Percentiles rank a stretch among this genome's conserved stretches.
Evolutionary conservation across 208 protist species (phyloP).

Genomic region (Novymonas esmeraldas): DNA sequence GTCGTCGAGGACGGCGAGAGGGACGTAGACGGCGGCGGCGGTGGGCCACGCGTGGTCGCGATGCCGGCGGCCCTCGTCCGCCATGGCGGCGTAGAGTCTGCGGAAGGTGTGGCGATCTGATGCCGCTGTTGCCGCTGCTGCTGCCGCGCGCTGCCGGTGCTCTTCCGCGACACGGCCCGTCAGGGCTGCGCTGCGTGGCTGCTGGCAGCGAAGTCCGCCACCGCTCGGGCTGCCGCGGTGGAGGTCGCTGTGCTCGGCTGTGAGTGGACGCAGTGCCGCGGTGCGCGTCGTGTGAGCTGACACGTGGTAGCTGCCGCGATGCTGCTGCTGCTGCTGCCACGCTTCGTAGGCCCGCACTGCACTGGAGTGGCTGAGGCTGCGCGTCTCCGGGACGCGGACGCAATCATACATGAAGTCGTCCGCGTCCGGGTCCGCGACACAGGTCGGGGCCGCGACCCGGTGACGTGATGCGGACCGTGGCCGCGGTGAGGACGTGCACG

Average conservation of each 20-base stretch:
- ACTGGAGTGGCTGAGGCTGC: background rate
- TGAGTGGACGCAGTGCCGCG: background rate
- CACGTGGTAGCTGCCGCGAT: background rate
- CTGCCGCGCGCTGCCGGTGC: too few species aligned
- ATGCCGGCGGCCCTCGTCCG: conserved; percentile 3
- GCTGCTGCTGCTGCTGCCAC: conserved; percentile 2
- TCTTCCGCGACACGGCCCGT: too few species aligned
- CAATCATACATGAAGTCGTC: conserved; percentile 23
- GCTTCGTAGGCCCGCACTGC: conserved; percentile 1
- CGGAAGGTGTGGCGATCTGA: too few species aligned
- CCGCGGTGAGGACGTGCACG: too few species aligned
- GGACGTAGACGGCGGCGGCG: conserved; percentile 4
- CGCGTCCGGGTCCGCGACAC: background rate
- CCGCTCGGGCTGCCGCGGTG: background rate
- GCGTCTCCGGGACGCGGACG: conserved; percentile 11
- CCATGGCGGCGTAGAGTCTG: conserved; percentile 6
- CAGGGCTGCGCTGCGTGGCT: background rate
- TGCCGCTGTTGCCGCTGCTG: too few species aligned
- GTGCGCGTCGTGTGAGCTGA: background rate
- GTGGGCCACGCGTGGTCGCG: background rate
- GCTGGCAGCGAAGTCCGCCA: background rate
- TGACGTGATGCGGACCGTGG: too few species aligned
- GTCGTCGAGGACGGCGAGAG: conserved; percentile 5
- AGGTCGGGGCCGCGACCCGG: too few species aligned
- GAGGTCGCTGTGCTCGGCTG: background rate